phyloP scores from a whole-genome alignment of 306 rosid genomes.

The Rosa lucieae region DNA sequence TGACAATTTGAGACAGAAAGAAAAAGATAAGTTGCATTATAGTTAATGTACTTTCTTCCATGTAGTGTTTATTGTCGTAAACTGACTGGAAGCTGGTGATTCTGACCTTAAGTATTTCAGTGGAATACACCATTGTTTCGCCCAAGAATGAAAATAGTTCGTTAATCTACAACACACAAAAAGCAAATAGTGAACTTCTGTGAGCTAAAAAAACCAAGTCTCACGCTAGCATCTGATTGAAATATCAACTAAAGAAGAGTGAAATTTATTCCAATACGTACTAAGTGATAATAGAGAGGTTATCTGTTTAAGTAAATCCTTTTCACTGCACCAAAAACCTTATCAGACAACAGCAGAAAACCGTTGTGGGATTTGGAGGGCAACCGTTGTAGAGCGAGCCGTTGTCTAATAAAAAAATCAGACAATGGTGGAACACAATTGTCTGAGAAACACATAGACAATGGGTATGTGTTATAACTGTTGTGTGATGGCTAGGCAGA shows the following conservation, averaged over 20 bases:
- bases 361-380: too few species aligned
- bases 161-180: constrained; percentile 59
- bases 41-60: constrained; percentile 1
- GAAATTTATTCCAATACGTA: too few species aligned
- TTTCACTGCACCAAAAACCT: too few species aligned
- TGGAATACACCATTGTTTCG: constrained; percentile 81
- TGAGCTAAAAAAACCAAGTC: not conserved
- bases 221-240: not conserved
- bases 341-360: too few species aligned
- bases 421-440: too few species aligned
- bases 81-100: not conserved
- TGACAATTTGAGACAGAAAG: constrained; percentile 4
- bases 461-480: too few species aligned
- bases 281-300: too few species aligned
- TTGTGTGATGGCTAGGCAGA: too few species aligned
- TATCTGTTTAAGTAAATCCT: not conserved
- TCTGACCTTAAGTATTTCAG: constrained; percentile 77
- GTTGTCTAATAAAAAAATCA: too few species aligned
- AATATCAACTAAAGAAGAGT: too few species aligned
- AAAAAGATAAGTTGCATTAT: not conserved
- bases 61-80: constrained; percentile 1
- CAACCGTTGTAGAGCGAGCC: too few species aligned
- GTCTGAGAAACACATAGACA: too few species aligned
- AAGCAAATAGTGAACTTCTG: constrained; percentile 6
- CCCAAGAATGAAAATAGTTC: constrained; percentile 89